Evolutionary conservation across 495 filamentous ascomycete genomes (phyloP).

Genomic region (Ramalina intermedia): DNA sequence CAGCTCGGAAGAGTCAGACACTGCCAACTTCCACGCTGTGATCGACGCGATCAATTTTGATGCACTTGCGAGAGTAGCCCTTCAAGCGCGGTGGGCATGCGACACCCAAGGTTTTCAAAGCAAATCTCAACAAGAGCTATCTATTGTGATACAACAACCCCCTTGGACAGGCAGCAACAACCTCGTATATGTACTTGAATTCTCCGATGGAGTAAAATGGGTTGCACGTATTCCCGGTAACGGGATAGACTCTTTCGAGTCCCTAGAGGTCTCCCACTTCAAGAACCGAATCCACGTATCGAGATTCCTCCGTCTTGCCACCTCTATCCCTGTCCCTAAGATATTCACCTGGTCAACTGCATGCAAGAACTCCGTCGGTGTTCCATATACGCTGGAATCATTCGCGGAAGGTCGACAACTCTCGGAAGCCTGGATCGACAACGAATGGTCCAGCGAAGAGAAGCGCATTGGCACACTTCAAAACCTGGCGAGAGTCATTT

Average conservation of each 20-base stretch:
- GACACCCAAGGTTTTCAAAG: too few relatives aligned
- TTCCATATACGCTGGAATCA: slow-evolving; percentile 3
- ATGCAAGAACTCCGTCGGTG: slow-evolving; percentile 3
- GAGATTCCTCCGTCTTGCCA: slow-evolving; percentile 10
- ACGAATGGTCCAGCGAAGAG: slow-evolving; percentile 2
- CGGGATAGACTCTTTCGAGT: slow-evolving; percentile 8
- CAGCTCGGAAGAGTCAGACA: too few relatives aligned
- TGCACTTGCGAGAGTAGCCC: neutral
- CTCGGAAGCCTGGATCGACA: slow-evolving; percentile 16
- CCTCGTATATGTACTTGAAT: neutral
- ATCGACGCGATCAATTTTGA: neutral
- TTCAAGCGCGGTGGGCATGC: neutral
- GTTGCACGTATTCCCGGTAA: slow-evolving; percentile 7
- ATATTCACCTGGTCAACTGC: slow-evolving; percentile 12
- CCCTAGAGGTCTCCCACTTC: slow-evolving; percentile 5
- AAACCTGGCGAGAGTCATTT: slow-evolving; percentile 2
- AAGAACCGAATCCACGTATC: slow-evolving; percentile 13
- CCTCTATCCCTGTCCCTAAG: slow-evolving; percentile 19
- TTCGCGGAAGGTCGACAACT: slow-evolving; percentile 16
- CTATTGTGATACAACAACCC: neutral
- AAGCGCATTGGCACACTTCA: neutral
- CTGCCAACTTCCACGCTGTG: neutral
- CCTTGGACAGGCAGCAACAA: neutral
- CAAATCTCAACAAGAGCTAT: neutral
- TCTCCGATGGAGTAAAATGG: slow-evolving; percentile 6